Evolutionary conservation across 768 basidiomycete genomes (phyloP).

Genomic region (Psilocybe tampanensis): DNA sequence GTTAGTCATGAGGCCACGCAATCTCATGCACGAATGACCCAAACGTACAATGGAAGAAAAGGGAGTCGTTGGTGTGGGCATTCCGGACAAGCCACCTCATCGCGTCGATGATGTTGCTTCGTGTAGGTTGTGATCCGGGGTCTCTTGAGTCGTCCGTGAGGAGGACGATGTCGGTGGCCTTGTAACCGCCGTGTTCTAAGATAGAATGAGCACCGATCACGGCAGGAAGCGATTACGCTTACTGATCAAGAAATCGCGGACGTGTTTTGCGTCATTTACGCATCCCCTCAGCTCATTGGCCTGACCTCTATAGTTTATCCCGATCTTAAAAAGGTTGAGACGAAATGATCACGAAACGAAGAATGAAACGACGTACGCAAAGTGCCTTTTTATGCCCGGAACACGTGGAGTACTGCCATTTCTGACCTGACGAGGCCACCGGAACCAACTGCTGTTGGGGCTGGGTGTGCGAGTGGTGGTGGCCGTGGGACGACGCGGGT

Average conservation of each 20-base stretch:
- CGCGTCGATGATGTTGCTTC: conserved; percentile 47
- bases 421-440: conserved; percentile 4
- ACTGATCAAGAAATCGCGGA: conserved; percentile 70
- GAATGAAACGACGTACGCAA: conserved; percentile 53
- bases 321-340: conserved; percentile 53
- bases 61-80: conserved; percentile 69
- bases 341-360: conserved; percentile 1
- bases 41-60: conserved; percentile 74
- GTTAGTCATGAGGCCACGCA: background rate
- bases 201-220: background rate
- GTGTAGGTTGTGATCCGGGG: conserved; percentile 44
- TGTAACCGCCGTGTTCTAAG: conserved; percentile 49
- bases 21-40: background rate
- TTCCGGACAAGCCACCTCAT: conserved; percentile 67
- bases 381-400: conserved; percentile 80
- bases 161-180: conserved; percentile 63
- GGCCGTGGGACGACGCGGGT: conserved; percentile 1
- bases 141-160: conserved; percentile 63
- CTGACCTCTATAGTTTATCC: conserved; percentile 77
- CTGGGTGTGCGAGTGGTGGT: conserved; percentile 20
- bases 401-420: conserved; percentile 78
- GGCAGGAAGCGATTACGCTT: conserved; percentile 17
- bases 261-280: conserved; percentile 77
- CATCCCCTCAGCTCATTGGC: conserved; percentile 69
- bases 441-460: too few species aligned